Percentiles rank a stretch among this genome's conserved stretches.
phyloP scores from a whole-genome alignment of 1,139 yeast genomes.

The Tardiomyces depauwii region DNA sequence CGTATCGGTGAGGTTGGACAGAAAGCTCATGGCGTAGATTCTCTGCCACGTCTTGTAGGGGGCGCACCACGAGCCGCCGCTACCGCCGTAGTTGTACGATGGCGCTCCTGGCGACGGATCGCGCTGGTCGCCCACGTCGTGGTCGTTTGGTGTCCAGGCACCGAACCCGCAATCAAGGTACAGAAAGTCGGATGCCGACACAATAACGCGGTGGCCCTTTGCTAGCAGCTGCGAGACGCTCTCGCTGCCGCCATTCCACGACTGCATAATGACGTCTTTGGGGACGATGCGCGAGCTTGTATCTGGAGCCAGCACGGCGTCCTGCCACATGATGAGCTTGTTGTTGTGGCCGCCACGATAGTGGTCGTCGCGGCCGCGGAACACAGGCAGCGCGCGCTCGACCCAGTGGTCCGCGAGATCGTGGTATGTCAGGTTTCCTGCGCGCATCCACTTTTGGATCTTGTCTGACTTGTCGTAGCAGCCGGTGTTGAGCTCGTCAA shows the following conservation, averaged over 20 bases:
- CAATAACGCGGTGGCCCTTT: slow-evolving; percentile 35
- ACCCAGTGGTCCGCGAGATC: slow-evolving; percentile 34
- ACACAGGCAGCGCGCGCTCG: slow-evolving; percentile 31
- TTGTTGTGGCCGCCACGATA: no score
- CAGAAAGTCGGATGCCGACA: slow-evolving; percentile 29
- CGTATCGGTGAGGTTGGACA: slow-evolving; percentile 26
- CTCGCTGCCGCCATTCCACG: slow-evolving; percentile 30
- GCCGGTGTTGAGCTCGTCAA: slow-evolving; percentile 31
- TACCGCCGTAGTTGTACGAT: slow-evolving; percentile 26
- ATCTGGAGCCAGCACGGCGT: slow-evolving; percentile 23
- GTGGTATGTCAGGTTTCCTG: slow-evolving; percentile 19
- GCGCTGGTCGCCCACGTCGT: slow-evolving; percentile 21
- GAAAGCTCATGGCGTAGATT: slow-evolving; percentile 33
- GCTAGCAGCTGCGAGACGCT: slow-evolving; percentile 26
- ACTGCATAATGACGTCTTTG: slow-evolving; percentile 30
- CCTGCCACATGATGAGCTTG: slow-evolving; percentile 41
- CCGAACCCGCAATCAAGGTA: slow-evolving; percentile 42
- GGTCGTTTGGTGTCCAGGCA: slow-evolving; percentile 33
- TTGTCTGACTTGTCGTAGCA: slow-evolving; percentile 30
- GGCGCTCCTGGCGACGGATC: slow-evolving; percentile 21
- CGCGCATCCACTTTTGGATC: slow-evolving; percentile 25
- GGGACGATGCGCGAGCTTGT: slow-evolving; percentile 19
- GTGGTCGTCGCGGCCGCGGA: slow-evolving; percentile 17
- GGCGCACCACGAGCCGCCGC: slow-evolving; percentile 40
- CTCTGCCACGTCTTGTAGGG: slow-evolving; percentile 42